Conservation (phyloP, 345 rosid genomes). For the Adansonia digitata region DNA sequence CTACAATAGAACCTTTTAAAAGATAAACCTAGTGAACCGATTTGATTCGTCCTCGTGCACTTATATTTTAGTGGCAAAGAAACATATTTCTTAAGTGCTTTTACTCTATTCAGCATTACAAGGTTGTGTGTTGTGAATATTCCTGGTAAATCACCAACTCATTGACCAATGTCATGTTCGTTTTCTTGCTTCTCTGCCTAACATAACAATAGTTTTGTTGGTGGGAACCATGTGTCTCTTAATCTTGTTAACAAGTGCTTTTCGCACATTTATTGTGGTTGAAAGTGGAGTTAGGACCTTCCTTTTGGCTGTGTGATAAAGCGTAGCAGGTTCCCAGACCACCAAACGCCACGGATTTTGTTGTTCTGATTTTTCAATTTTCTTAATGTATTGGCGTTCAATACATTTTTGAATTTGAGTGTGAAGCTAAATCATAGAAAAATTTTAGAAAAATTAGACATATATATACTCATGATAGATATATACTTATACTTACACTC, state of each 20-base stretch:
- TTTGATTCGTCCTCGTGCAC: not conserved
- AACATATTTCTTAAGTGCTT: not conserved
- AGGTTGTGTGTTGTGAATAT: not conserved
- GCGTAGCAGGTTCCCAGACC: not conserved
- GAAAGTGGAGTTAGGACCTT: not conserved
- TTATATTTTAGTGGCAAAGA: not conserved
- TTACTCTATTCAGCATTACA: not conserved
- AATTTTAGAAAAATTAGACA: too few relatives aligned
- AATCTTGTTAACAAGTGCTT: not conserved
- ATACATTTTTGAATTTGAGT: too few relatives aligned
- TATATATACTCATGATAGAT: too few relatives aligned
- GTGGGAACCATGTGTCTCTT: conserved; percentile 1
- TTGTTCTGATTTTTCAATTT: too few relatives aligned
- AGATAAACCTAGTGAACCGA: not conserved
- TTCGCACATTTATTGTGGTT: not conserved
- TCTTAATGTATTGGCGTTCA: too few relatives aligned
- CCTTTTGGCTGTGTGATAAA: not conserved
- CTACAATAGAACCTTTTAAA: not conserved
- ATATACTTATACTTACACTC: too few relatives aligned
- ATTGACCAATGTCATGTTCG: not conserved
- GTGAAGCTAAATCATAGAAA: too few relatives aligned
- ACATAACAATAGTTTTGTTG: not conserved
- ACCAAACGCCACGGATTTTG: not conserved
- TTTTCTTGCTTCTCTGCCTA: not conserved
- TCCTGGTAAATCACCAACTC: not conserved